A percentile compares a stretch with the other conserved stretches of the same genome.
Conservation (phyloP, 371 early-diverging fungal genomes). For the Lichtheimia corymbifera region DNA sequence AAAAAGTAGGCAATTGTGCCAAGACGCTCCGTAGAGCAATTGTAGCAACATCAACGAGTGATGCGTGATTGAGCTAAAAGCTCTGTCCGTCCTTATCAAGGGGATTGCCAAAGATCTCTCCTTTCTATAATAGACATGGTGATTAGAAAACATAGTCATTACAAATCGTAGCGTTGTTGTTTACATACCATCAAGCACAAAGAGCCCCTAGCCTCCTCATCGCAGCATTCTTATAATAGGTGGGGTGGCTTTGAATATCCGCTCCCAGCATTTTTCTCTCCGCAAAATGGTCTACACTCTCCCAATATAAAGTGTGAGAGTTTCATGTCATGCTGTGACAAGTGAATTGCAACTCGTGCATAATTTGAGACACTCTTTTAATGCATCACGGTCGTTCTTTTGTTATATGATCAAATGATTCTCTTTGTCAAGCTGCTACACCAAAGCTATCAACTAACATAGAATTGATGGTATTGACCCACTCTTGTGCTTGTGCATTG, state of each 20-base stretch:
- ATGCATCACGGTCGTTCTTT: too few species aligned
- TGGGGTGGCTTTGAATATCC: not conserved
- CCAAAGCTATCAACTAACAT: constrained; percentile 56
- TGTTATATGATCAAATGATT: not conserved
- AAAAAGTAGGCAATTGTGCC: constrained; percentile 18
- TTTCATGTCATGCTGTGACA: too few species aligned
- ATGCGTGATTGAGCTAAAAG: constrained; percentile 34
- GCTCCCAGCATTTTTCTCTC: too few species aligned
- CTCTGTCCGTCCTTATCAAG: constrained; percentile 59
- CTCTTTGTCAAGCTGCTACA: constrained; percentile 20
- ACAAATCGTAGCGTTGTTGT: too few species aligned
- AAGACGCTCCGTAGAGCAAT: constrained; percentile 16
- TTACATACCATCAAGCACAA: constrained; percentile 34
- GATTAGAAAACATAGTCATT: not conserved
- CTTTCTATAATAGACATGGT: constrained; percentile 28
- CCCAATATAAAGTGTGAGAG: too few species aligned
- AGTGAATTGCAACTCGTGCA: too few species aligned
- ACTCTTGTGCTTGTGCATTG: constrained; percentile 48
- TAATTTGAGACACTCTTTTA: too few species aligned
- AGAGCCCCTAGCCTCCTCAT: constrained; percentile 8
- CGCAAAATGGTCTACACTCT: too few species aligned
- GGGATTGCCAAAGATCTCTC: constrained; percentile 60
- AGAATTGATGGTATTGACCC: constrained; percentile 57
- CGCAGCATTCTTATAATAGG: not conserved
- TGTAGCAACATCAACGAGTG: constrained; percentile 21